Evolutionary conservation across 345 rosid genomes (phyloP).

Genomic region (Euphorbia peplus): DNA sequence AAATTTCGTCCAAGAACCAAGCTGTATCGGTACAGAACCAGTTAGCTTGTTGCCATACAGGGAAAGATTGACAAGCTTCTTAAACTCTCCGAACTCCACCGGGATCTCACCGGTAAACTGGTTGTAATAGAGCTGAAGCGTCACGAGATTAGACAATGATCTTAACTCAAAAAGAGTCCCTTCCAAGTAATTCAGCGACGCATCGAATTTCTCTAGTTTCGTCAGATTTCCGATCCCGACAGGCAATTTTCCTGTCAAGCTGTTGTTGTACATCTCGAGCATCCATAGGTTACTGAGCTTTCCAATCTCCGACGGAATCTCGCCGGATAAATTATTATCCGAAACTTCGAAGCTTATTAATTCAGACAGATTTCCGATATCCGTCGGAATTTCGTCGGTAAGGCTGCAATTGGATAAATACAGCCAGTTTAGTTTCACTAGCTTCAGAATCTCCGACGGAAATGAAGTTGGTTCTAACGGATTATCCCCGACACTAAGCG

Average conservation of each 20-base stretch:
- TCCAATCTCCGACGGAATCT: slow-evolving; percentile 57
- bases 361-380: slow-evolving; percentile 56
- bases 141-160: slow-evolving; percentile 50
- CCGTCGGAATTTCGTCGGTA: slow-evolving; percentile 52
- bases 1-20: slow-evolving; percentile 72
- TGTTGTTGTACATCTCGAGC: slow-evolving; percentile 64
- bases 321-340: slow-evolving; percentile 43
- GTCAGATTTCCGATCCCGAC: slow-evolving; percentile 61
- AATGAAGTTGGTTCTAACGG: slow-evolving; percentile 42
- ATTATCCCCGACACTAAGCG: slow-evolving; percentile 69
- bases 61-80: slow-evolving; percentile 60
- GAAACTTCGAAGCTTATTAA: slow-evolving; percentile 58
- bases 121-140: slow-evolving; percentile 61
- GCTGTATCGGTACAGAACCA: slow-evolving; percentile 65
- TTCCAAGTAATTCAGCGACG: slow-evolving; percentile 49
- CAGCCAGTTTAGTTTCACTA: slow-evolving; percentile 51
- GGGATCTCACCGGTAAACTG: slow-evolving; percentile 66
- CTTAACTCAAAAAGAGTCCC: slow-evolving; percentile 63
- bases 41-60: slow-evolving; percentile 58
- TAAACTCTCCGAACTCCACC: slow-evolving; percentile 61
- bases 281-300: slow-evolving; percentile 57
- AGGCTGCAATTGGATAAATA: slow-evolving; percentile 67
- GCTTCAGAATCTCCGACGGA: slow-evolving; percentile 44
- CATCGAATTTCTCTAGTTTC: slow-evolving; percentile 54
- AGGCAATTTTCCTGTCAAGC: slow-evolving; percentile 64